These are phyloP conservation scores for Aspergillus awamori DNA, from an alignment of 2,329 filamentous ascomycete species.

Conservation along the genomic window DNA sequence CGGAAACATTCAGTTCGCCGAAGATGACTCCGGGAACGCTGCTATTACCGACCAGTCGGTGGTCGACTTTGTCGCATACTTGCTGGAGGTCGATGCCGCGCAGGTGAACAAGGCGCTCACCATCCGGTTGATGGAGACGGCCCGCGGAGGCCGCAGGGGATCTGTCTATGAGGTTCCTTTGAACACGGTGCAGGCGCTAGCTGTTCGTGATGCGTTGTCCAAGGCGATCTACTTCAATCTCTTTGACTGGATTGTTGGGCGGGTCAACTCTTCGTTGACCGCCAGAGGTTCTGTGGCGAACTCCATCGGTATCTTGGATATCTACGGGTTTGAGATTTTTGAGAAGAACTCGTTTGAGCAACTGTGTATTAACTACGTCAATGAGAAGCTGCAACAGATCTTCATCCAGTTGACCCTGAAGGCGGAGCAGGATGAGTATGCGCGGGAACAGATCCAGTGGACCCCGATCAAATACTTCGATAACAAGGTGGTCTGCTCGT, in stretches of 20 bases:
- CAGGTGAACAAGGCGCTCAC: conserved; percentile 86
- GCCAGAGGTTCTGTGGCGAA: conserved; percentile 75
- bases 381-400: conserved; percentile 98
- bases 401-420: conserved; percentile 98
- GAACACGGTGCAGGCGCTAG: conserved; percentile 81
- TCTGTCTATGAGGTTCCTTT: conserved; percentile 75
- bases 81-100: conserved; percentile 81
- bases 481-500: conserved; percentile 96
- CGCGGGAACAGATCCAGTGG: conserved; percentile 94
- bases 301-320: conserved; percentile 95
- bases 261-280: conserved; percentile 85
- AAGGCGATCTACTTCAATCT: conserved; percentile 98
- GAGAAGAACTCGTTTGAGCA: conserved; percentile 99
- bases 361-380: conserved; percentile 99
- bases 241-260: conserved; percentile 96
- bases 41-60: conserved; percentile 85
- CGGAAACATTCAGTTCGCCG: conserved; percentile 87
- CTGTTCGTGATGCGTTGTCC: conserved; percentile 86
- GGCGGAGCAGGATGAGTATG: conserved; percentile 97
- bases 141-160: conserved; percentile 65
- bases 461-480: conserved; percentile 99
- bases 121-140: conserved; percentile 78
- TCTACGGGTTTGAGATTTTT: conserved; percentile 99
- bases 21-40: conserved; percentile 88
- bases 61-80: conserved; percentile 90